Evolutionary conservation across 768 basidiomycete species (phyloP), one percentile per base, ranked within the genome.

Genomic region (Boletus eberwhitei): DNA sequence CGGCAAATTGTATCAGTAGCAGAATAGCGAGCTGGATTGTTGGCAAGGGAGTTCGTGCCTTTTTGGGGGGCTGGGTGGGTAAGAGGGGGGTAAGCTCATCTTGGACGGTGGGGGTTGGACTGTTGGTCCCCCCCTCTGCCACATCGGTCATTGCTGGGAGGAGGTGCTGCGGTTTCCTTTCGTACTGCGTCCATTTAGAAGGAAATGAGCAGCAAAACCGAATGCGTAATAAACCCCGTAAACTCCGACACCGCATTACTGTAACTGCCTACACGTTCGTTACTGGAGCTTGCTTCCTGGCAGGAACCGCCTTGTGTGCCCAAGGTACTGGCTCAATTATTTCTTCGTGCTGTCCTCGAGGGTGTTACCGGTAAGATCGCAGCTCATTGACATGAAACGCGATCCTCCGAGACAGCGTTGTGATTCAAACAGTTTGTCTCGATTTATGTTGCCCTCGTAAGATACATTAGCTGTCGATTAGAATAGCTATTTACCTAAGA

Each of bases 21-120:
- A 77, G 61, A 31, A 78, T 69, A 4, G 62, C 66, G 16, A 76
- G 65, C 47, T 77, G 77, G 16, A 74, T 24, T 34, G 67, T 75
- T 8, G 77, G 77, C 1, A 77, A 57, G 2, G 75, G 74, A 0
- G 74, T 72, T 12, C 44, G 52, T 1, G 52, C 1, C 41, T 42
- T 58, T 46, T 50, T 59, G 19, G 14, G 12, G 13, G 36, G 17
- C 16, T 22, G 11, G 26, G n/a, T 19, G 14, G 55, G 42, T 14
- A 60, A 21, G 47, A 60, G 54, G 0, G 50, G 64, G 22, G 42
- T 9, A 8, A 44, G 50, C n/a, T 63, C 64, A 29, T 66, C 61
- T 8, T 44, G 61, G 26, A 24, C 21, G 37, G 41, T 8, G 52
- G 45, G 22, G 13, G 37, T 13, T 2, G 43, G 13, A n/a, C 31